phyloP scores from a whole-genome alignment of 768 basidiomycete species.

The Boletus tylopilopsis region DNA sequence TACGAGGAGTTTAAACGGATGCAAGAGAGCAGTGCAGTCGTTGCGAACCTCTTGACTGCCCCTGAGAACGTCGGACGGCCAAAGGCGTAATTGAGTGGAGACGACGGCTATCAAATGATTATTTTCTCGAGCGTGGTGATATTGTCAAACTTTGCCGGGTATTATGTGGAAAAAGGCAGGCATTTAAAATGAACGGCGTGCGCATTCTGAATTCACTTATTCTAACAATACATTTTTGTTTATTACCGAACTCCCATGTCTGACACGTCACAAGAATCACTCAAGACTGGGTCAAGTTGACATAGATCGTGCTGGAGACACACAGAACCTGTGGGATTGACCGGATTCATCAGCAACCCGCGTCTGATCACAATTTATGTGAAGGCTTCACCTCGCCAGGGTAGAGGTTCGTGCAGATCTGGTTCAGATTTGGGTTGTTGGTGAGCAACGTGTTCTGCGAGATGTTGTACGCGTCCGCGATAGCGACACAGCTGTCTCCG shows the following conservation, averaged over 20 bases:
- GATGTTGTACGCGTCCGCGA: constrained; percentile 42
- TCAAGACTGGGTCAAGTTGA: constrained; percentile 17
- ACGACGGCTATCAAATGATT: no score
- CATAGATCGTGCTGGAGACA: constrained; percentile 22
- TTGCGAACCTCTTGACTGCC: constrained; percentile 39
- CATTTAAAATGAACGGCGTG: neutral
- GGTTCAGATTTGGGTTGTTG: constrained; percentile 66
- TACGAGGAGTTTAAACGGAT: constrained; percentile 51
- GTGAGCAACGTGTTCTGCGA: constrained; percentile 42
- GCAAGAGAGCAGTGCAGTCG: constrained; percentile 55
- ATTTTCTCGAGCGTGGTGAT: no score
- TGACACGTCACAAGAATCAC: neutral
- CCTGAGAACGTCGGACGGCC: constrained; percentile 23
- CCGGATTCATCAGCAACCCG: neutral
- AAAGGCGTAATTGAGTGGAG: constrained; percentile 3
- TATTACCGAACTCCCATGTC: neutral
- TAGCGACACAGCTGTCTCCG: constrained; percentile 49
- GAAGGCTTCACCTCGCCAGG: constrained; percentile 46
- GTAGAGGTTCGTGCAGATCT: constrained; percentile 52
- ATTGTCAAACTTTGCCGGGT: no score
- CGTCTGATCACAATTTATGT: neutral
- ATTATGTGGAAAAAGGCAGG: no score
- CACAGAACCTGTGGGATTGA: constrained; percentile 23
- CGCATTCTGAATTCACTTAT: neutral
- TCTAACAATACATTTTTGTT: neutral